These are phyloP conservation scores for Entomortierella parvispora DNA, from an alignment of 192 early-diverging fungal species.

Conservation along the genomic window DNA sequence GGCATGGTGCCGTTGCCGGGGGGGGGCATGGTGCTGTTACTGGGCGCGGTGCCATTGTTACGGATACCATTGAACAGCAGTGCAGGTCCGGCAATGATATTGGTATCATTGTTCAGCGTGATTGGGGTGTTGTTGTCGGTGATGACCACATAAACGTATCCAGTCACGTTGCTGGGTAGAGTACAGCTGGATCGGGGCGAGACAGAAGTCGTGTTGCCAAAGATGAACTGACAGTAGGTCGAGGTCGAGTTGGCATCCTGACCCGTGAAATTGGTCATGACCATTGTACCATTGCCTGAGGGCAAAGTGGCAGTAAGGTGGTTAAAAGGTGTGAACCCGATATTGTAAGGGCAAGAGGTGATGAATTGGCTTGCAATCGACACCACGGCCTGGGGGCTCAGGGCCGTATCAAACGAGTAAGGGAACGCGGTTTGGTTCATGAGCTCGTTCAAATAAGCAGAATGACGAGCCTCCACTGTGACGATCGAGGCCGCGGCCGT, in stretches of 20 bases:
- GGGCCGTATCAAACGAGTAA: constrained; percentile 25
- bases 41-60: no score
- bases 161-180: constrained; percentile 11
- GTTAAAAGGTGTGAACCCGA: constrained; percentile 6
- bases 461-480: constrained; percentile 28
- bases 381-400: not conserved
- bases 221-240: constrained; percentile 42
- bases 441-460: constrained; percentile 23
- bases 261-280: constrained; percentile 5
- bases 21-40: not conserved
- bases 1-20: no score
- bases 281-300: not conserved
- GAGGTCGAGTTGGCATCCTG: not conserved
- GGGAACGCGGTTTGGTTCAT: constrained; percentile 5
- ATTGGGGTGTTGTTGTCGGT: constrained; percentile 14
- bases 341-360: constrained; percentile 7
- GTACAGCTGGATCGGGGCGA: constrained; percentile 6
- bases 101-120: not conserved
- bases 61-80: constrained; percentile 25
- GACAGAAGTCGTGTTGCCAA: constrained; percentile 5
- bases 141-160: constrained; percentile 23
- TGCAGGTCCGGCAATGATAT: constrained; percentile 33
- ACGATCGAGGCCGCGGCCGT: constrained; percentile 3
- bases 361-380: constrained; percentile 13
- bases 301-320: constrained; percentile 21